Base-by-base conservation (phyloP, 768 basidiomycete species). In the Agrocybe pediades region DNA sequence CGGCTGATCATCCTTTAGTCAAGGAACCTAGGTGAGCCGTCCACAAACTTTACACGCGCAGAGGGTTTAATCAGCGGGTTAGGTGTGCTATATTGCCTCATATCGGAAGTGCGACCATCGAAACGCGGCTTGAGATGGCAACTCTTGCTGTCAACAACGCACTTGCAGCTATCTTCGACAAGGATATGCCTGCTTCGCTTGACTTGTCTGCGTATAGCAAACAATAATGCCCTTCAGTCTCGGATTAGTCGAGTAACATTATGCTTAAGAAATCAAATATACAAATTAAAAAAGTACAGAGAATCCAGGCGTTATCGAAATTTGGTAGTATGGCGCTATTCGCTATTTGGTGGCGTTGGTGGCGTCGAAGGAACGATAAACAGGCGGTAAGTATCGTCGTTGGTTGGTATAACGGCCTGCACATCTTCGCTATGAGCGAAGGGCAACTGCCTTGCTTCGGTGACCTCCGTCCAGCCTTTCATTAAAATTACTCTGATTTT, bases 51-150 rank as follows among this genome's bases (percentile, higher is more conserved):
- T 41, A 36, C 25, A 24, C 5, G 20, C 21, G 36, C 8, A 17
- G 6, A 16, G 23, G 40, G 57, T 46, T 40, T 36, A 45, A 25
- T 24, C 6, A 40, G 24, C 30, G 11, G n/a, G 30, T 13, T 62
- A 93, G 89, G 66, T 92, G 88, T 58, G 78, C 88, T 7, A 80
- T 96, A 9, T 58, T 99, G 25, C 96, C 96, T 0, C 96, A 99
- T 63, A 86, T 99, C 46, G 97, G 84, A 17, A 93, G 91, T 58
- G 95, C 92, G 2, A 95, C 95, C 15, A 73, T 83, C 9, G 90
- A 97, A 70, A 93, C 94, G 2, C 77, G 95, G 49, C 67, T 82
- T 47, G 87, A 78, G 7, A 97, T 97, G 95, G 92, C 87, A 0
- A 82, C 78, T 2, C 71, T 91, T 27, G 90, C 88, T 1, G 87